Evolutionary conservation across 1,284 basidiomycete genomes (phyloP), one percentile per base, ranked within the genome.

Genomic region (Coriolopsis trogii): DNA sequence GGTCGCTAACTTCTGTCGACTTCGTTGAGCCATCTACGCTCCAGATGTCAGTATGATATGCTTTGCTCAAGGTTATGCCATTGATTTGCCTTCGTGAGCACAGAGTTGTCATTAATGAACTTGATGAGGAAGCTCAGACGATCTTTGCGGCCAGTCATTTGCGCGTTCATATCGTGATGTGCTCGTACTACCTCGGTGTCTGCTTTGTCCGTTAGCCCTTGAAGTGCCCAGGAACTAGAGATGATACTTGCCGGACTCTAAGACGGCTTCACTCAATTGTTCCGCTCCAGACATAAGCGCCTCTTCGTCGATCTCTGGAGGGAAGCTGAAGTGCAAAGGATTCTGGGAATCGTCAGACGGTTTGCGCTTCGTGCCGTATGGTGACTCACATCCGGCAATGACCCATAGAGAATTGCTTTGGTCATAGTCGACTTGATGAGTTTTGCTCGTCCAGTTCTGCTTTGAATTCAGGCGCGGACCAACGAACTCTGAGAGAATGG

Each of bases 81-180:
- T n/a, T 36, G 20, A 25, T 52, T 71, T 31, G 89, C 91, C 75
- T 90, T 91, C 23, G 75, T 74, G 24, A 95, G 73, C 3, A 86
- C 86, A 0, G 81, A 85, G 67, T 96, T 96, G 51, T 88, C 84
- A 46, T 91, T 91, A 58, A 99, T 89, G 67, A 95, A 97, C 16
- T 78, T 77, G 62, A 97, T 91, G 8, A 99, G 77, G 74, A 89
- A 90, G 44, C 82, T 84, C 15, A 97, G 74, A 36, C 91, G 79
- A 37, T 85, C 83, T 56, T 89, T 85, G 24, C 93, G 83, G 48
- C 87, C 85, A 2, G 79, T 79, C 51, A 99, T 74, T 63, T 96
- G 94, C 1, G 84, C 76, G 8, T 85, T 85, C 33, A 98, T 74
- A 66, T 98, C 96, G 56, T 90, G 85, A 53, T 88, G 88, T 3